These are phyloP conservation scores for Amanita thiersii DNA, from an alignment of 768 basidiomycete genomes.

Conservation along the genomic window DNA sequence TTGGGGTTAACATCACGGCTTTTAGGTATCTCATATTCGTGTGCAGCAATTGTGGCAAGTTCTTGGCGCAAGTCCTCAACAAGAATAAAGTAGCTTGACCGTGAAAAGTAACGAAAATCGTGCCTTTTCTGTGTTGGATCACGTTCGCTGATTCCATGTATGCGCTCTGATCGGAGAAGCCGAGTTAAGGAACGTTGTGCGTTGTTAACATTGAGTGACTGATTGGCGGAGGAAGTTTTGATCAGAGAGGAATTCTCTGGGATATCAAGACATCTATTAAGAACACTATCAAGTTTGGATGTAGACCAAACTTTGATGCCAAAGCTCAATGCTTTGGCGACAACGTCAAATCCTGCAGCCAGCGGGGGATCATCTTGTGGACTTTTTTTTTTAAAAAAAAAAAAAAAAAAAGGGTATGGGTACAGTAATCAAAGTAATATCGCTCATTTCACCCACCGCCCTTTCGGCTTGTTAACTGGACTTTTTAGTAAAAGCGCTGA, in stretches of 20 bases:
- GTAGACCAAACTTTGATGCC: conserved; percentile 86
- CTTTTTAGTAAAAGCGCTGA: conserved; percentile 39
- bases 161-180: conserved; percentile 71
- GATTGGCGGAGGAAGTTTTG: conserved; percentile 22
- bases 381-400: conserved; percentile 14
- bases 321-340: conserved; percentile 58
- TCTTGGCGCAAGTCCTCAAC: conserved; percentile 87
- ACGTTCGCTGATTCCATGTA: conserved; percentile 85
- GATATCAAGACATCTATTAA: conserved; percentile 52
- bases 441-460: conserved; percentile 43
- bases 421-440: not conserved
- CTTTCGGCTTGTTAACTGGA: conserved; percentile 55
- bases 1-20: conserved; percentile 42
- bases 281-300: conserved; percentile 60
- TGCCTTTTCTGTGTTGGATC: conserved; percentile 84
- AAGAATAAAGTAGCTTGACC: conserved; percentile 70
- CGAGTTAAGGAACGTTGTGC: conserved; percentile 46
- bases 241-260: conserved; percentile 15
- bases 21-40: conserved; percentile 65
- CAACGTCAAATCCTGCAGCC: conserved; percentile 32
- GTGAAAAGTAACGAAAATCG: conserved; percentile 82
- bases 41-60: conserved; percentile 74
- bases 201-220: conserved; percentile 17
- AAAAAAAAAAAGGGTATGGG: not conserved
- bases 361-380: conserved; percentile 16